Percentiles rank a stretch among this genome's conserved stretches.
Conservation (phyloP, 2,329 filamentous ascomycete genomes). For the Alternaria alternata region DNA sequence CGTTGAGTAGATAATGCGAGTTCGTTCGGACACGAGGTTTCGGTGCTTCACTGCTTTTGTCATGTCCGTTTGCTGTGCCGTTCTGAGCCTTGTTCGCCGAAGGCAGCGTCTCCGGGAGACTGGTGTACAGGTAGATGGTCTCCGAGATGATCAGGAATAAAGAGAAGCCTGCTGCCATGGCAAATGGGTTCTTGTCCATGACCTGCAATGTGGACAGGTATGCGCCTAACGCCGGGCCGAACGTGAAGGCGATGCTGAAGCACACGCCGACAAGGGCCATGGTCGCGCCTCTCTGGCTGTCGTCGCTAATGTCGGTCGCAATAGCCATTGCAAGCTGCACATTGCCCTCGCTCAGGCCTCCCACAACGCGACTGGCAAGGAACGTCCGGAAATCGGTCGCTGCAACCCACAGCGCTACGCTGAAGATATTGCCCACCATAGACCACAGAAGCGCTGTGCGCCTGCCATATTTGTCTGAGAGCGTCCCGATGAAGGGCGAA, state of each 20-base stretch:
- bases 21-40: constrained; percentile 69
- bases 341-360: constrained; percentile 94
- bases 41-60: constrained; percentile 25
- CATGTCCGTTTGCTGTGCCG: constrained; percentile 29
- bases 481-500: constrained; percentile 85
- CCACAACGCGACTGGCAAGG: constrained; percentile 88
- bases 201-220: constrained; percentile 79
- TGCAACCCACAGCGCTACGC: constrained; percentile 91
- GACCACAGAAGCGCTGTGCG: constrained; percentile 86
- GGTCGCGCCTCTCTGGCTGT: constrained; percentile 81
- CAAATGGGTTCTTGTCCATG: constrained; percentile 90
- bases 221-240: constrained; percentile 90
- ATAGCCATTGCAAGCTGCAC: constrained; percentile 96
- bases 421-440: constrained; percentile 92
- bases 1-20: constrained; percentile 81
- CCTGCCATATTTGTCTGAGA: constrained; percentile 89
- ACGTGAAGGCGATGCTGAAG: constrained; percentile 97
- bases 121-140: constrained; percentile 84
- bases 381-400: constrained; percentile 97
- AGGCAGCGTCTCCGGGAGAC: constrained; percentile 87
- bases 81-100: constrained; percentile 29
- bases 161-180: constrained; percentile 87
- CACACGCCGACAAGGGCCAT: constrained; percentile 97
- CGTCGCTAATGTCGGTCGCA: constrained; percentile 92
- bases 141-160: constrained; percentile 84